These are phyloP conservation scores for Goffeauzyma gilvescens DNA, from an alignment of 768 basidiomycete species.

Conservation along the genomic window DNA sequence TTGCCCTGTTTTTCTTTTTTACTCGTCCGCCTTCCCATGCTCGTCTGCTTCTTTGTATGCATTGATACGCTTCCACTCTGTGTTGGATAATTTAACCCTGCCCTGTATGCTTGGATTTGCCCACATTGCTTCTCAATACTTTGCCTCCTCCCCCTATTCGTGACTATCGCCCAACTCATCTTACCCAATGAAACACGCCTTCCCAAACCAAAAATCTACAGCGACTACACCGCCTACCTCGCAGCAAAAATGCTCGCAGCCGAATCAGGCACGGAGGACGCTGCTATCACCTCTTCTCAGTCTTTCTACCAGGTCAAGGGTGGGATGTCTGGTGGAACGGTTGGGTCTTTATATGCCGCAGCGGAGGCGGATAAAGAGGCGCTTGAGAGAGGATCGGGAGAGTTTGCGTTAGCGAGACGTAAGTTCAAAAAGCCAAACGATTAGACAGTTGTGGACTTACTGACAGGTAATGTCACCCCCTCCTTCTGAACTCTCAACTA, in stretches of 20 bases:
- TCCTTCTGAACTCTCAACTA: too few species aligned
- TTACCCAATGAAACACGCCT: not conserved
- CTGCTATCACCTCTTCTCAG: conserved; percentile 41
- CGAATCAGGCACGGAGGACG: conserved; percentile 27
- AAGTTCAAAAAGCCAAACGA: not conserved
- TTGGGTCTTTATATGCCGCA: conserved; percentile 33
- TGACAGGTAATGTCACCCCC: too few species aligned
- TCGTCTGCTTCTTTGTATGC: too few species aligned
- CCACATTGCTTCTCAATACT: too few species aligned
- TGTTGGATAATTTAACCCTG: not conserved
- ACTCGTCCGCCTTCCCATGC: too few species aligned
- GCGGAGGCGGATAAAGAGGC: conserved; percentile 29
- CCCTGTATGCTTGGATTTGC: not conserved
- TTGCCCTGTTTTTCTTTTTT: too few species aligned
- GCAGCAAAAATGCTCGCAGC: conserved; percentile 14
- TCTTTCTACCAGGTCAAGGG: conserved; percentile 35
- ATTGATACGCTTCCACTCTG: too few species aligned
- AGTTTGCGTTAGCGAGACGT: conserved; percentile 11
- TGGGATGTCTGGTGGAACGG: conserved; percentile 48
- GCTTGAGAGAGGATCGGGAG: conserved; percentile 22
- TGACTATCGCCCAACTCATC: too few species aligned
- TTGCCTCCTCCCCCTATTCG: too few species aligned
- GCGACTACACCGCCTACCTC: conserved; percentile 48
- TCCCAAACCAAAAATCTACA: conserved; percentile 3
- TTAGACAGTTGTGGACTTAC: not conserved